Evolutionary conservation across 1,139 yeast genomes (phyloP).

Genomic region (Cylindricascospora bacillispora): DNA sequence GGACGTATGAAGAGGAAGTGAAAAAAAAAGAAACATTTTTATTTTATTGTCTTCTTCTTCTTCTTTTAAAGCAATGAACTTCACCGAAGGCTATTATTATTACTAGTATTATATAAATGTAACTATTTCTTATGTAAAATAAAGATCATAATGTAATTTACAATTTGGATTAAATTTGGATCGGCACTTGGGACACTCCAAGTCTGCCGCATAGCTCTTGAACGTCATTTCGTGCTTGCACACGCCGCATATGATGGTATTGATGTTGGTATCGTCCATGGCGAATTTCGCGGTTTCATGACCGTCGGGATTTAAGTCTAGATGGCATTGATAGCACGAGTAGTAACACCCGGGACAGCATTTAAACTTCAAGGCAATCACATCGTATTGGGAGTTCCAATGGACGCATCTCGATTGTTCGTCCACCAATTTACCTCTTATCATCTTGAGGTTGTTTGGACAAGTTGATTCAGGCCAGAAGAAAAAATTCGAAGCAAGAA

Average conservation of each 20-base stretch:
- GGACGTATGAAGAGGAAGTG: constrained; percentile 25
- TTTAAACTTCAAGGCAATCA: constrained; percentile 22
- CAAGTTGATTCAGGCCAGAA: no score
- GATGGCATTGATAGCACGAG: constrained; percentile 22
- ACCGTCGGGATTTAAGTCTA: constrained; percentile 8
- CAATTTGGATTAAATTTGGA: constrained; percentile 23
- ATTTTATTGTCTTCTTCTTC: no score
- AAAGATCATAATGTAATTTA: constrained; percentile 20
- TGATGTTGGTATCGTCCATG: constrained; percentile 7
- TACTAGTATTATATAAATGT: no score
- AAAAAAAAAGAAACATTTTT: neutral
- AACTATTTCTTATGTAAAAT: no score
- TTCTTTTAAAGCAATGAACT: no score
- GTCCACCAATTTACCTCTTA: constrained; percentile 17
- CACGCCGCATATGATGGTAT: constrained; percentile 20
- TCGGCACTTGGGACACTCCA: constrained; percentile 14
- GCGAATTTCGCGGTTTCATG: constrained; percentile 12
- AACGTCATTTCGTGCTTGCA: constrained; percentile 20
- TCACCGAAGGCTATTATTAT: no score
- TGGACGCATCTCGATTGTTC: constrained; percentile 21
- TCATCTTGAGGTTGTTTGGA: no score
- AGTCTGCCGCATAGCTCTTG: constrained; percentile 8
- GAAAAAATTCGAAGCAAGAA: no score
- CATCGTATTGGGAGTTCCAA: constrained; percentile 22
- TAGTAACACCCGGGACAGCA: constrained; percentile 19